Evolutionary conservation across 495 filamentous ascomycete genomes (phyloP), one percentile per base, ranked within the genome.

Genomic region (Cudoniella acicularis): DNA sequence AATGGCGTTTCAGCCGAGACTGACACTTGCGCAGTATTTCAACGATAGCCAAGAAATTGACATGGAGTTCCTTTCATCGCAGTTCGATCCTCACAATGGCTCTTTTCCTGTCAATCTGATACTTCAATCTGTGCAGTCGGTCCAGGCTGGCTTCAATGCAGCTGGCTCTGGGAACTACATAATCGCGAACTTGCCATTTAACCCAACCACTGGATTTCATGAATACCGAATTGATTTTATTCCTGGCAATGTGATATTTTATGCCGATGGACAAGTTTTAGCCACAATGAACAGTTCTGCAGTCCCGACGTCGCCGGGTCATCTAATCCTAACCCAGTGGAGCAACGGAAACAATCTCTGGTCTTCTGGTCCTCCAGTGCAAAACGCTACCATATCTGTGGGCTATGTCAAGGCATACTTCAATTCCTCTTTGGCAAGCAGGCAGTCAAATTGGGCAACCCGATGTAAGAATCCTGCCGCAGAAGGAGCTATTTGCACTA

Each of bases 11-110:
- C 27, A 30, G 10, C 56, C 53, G 47, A 60, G 52, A 20, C 46
- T 65, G 52, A 52, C 36, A 10, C 30, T 20, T 9, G 13, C 16
- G 11, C 54, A 87, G 85, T 92, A 88, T 71, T 79, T 79, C 68
- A 88, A 91, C 67, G 82, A 92, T 68, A 86, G 84, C 2, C 86
- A 89, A 68, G 88, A 92, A 62, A 89, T 91, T 59, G 88, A 92
- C 68, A 82, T 92, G 69, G 88, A 91, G 59, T 85, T 88, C 66
- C 77, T 91, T 16, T 85, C 85, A 22, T 68, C 73, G 4, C 76
- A 89, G 52, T 85, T 85, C 60, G 74, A 81, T 57, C 48, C 61
- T 24, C 52, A 51, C 21, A 75, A 78, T 24, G 69, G 60, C 36
- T 73, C 70, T 20, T 80, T 75, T 56, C 84, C 83, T 0, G 72